Evolutionary conservation across 2,329 filamentous ascomycete genomes (phyloP).

Genomic region (Exophiala xenobiotica): DNA sequence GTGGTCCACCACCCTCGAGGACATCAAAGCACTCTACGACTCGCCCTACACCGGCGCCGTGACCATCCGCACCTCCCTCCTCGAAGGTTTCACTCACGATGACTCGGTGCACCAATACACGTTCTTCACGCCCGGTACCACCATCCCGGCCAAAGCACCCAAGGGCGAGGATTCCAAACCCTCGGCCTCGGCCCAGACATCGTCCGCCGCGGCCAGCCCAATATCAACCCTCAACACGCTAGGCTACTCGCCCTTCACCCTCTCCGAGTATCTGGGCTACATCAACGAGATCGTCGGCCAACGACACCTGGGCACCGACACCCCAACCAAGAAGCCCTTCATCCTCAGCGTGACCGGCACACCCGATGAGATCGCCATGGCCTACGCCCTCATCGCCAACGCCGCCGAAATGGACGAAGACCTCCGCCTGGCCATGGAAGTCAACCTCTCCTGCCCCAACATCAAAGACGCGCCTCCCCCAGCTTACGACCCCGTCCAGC

Average conservation of each 20-base stretch:
- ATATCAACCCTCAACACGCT: slow-evolving; percentile 61
- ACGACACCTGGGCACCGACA: slow-evolving; percentile 30
- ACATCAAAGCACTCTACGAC: slow-evolving; percentile 62
- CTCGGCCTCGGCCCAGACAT: slow-evolving; percentile 6
- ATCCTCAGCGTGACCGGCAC: slow-evolving; percentile 69
- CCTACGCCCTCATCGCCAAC: slow-evolving; percentile 53
- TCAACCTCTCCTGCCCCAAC: slow-evolving; percentile 78
- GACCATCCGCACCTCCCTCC: slow-evolving; percentile 69
- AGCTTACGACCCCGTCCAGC: slow-evolving; percentile 58
- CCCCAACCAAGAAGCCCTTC: slow-evolving; percentile 49
- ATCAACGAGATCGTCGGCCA: slow-evolving; percentile 49
- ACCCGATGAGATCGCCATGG: slow-evolving; percentile 55
- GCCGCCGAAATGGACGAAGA: slow-evolving; percentile 39
- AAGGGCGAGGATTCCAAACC: slow-evolving; percentile 21
- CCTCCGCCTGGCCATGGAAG: slow-evolving; percentile 65
- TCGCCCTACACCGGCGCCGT: slow-evolving; percentile 68
- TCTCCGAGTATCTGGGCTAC: slow-evolving; percentile 60
- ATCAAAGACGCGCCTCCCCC: slow-evolving; percentile 68
- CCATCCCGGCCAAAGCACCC: slow-evolving; percentile 13
- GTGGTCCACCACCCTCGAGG: slow-evolving; percentile 67
- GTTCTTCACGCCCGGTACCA: slow-evolving; percentile 28
- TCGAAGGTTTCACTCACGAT: slow-evolving; percentile 63
- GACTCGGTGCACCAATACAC: slow-evolving; percentile 55
- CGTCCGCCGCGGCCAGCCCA: slow-evolving; percentile 6
- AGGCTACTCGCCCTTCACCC: slow-evolving; percentile 67